Evolutionary conservation across 139 green algal species (phyloP), one percentile per base, ranked within the genome.

Genomic region (Picochlorum sp.): DNA sequence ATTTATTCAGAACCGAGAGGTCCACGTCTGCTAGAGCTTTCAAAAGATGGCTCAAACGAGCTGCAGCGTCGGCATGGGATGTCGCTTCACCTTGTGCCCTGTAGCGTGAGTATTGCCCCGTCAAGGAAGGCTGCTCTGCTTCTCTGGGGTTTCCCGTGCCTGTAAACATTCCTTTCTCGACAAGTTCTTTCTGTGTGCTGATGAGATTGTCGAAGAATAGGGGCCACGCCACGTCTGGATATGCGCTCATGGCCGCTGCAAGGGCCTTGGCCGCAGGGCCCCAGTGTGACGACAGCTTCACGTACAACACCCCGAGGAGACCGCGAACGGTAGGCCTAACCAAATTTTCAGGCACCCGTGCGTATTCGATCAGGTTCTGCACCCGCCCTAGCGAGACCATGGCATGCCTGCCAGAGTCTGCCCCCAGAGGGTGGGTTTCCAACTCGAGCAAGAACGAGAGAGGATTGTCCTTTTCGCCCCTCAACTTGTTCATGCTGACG

Each of bases 271-370:
- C 58, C 0, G 81, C 69, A 0, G 86, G 73, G 30, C 62, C 47
- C 86, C 86, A 92, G 61, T 91, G 71, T 18, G 80, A 72, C 1
- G 82, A 83, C 57, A 91, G 88, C 58, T 83, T 83, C 51, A 92
- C 79, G 66, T 87, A 74, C 66, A 92, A 72, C 41, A 80, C 50
- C 11, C 86, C 87, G 20, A 90, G 45, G 57, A 92, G 72, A 16
- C 50, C 68, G 14, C 65, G 67, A 15, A 83, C 67, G 4, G 88
- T 23, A 0, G 74, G 54, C 2, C 28, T n/a, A 5, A 73, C 23
- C 63, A 88, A 45, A 56, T 67, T 63, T 34, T 51, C 51, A 3
- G 84, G 85, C 30, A 92, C 69, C 60, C 73, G 64, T 4, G 62
- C 56, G 41, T 83, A 89, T 74, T 92, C 86, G 8, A 90, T 34